Percentiles rank a stretch among this genome's conserved stretches.
These are phyloP conservation scores for Skeletonema costatum DNA, from an alignment of 108 stramenopile genomes.

Conservation along the genomic window DNA sequence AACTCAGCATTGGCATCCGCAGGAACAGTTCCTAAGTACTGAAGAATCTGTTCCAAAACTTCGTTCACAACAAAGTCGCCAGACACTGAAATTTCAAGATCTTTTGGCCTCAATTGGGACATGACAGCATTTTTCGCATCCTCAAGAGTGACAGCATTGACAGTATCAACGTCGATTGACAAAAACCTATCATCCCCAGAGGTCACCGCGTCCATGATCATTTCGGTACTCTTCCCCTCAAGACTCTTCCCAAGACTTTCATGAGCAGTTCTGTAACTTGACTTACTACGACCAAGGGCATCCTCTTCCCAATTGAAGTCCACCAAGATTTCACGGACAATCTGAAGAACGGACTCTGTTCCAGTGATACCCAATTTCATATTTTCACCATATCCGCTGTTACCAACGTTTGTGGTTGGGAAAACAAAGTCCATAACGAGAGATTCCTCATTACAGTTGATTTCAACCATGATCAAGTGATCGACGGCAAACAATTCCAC, in stretches of 20 bases:
- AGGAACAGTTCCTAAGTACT: conserved; percentile 95
- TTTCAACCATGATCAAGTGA: conserved; percentile 97
- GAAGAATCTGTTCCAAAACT: conserved; percentile 87
- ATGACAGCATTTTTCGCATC: conserved; percentile 90
- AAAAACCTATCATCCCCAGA: conserved; percentile 80
- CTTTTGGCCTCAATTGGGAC: conserved; percentile 86
- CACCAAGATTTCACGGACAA: conserved; percentile 90
- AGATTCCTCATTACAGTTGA: conserved; percentile 94
- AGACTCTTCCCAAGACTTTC: conserved; percentile 88
- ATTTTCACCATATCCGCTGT: conserved; percentile 81
- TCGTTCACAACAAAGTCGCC: conserved; percentile 95
- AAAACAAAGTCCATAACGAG: conserved; percentile 93
- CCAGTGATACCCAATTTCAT: conserved; percentile 89
- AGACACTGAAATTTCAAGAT: conserved; percentile 92
- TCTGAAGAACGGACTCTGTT: conserved; percentile 93
- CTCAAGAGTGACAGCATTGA: conserved; percentile 84
- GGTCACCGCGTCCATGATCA: conserved; percentile 83
- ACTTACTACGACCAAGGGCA: conserved; percentile 92
- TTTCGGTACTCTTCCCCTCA: conserved; percentile 84
- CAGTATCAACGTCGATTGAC: conserved; percentile 83
- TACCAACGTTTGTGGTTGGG: conserved; percentile 94
- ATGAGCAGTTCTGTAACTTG: conserved; percentile 85
- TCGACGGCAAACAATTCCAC: conserved; percentile 98
- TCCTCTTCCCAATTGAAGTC: conserved; percentile 97
- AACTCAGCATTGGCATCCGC: conserved; percentile 76